phyloP scores from a whole-genome alignment of 306 rosid genomes.

The Nissolia schottii region DNA sequence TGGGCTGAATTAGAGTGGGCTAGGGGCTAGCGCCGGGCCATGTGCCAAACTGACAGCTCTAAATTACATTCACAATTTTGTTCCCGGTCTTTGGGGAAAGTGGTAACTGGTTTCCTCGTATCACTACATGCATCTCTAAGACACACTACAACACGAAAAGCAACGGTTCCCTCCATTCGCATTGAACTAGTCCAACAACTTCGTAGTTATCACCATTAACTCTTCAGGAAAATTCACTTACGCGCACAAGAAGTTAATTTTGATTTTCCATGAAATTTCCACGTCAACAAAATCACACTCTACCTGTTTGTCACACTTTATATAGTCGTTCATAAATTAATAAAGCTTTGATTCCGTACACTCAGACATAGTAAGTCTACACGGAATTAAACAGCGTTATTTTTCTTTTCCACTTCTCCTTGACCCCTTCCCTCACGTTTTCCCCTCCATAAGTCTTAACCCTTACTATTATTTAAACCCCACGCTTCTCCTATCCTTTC shows the following conservation, averaged over 20 bases:
- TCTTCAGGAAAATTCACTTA: neutral
- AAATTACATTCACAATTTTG: neutral
- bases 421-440: neutral
- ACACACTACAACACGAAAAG: neutral
- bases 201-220: neutral
- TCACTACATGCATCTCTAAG: neutral
- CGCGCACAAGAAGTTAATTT: neutral
- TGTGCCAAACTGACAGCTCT: too few species aligned
- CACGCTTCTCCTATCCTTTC: neutral
- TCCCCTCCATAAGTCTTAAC: neutral
- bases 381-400: neutral
- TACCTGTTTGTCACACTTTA: neutral
- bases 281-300: neutral
- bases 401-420: neutral
- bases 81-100: neutral
- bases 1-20: too few species aligned
- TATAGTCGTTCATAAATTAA: neutral
- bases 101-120: neutral
- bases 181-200: neutral
- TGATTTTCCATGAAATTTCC: neutral
- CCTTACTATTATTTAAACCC: neutral
- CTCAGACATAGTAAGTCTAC: neutral
- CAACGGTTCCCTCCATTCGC: neutral
- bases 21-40: too few species aligned
- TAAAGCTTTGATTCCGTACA: neutral